phyloP scores from a whole-genome alignment of 257 asterid genomes.

The Petrea volubilis region DNA sequence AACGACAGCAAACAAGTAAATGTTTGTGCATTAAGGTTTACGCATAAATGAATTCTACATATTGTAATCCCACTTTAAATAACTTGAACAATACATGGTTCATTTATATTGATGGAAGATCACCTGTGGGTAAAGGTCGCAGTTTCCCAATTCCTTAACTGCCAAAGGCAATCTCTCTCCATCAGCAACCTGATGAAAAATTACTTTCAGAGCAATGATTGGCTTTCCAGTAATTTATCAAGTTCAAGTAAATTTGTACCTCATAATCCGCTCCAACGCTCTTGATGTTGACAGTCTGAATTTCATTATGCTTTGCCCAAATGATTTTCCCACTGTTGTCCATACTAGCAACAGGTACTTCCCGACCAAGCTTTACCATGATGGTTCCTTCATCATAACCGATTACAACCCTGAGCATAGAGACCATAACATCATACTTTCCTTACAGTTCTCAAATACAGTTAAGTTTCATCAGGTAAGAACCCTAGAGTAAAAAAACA shows the following conservation, averaged over 20 bases:
- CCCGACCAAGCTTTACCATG: constrained; percentile 97
- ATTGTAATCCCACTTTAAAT: not conserved
- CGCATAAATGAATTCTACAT: not conserved
- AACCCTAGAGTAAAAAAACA: constrained; percentile 14
- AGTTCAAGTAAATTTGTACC: constrained; percentile 42
- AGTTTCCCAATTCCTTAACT: constrained; percentile 94
- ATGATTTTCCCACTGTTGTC: constrained; percentile 95
- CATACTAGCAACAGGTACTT: constrained; percentile 98
- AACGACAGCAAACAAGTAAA: not conserved
- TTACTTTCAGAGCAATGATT: constrained; percentile 21
- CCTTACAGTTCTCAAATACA: not conserved
- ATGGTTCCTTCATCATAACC: constrained; percentile 99
- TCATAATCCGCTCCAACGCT: constrained; percentile 93
- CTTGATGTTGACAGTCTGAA: constrained; percentile 96
- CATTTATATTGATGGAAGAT: constrained; percentile 27
- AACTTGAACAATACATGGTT: constrained; percentile 18
- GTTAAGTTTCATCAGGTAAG: not conserved
- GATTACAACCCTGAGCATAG: constrained; percentile 74
- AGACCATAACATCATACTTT: constrained; percentile 24
- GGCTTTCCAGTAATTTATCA: constrained; percentile 8
- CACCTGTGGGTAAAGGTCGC: constrained; percentile 99
- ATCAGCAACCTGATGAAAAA: constrained; percentile 75
- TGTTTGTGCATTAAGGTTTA: not conserved
- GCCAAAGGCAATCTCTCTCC: constrained; percentile 98
- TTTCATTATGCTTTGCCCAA: constrained; percentile 98